phyloP scores from a whole-genome alignment of 306 rosid genomes.

The Hippophae rhamnoides region DNA sequence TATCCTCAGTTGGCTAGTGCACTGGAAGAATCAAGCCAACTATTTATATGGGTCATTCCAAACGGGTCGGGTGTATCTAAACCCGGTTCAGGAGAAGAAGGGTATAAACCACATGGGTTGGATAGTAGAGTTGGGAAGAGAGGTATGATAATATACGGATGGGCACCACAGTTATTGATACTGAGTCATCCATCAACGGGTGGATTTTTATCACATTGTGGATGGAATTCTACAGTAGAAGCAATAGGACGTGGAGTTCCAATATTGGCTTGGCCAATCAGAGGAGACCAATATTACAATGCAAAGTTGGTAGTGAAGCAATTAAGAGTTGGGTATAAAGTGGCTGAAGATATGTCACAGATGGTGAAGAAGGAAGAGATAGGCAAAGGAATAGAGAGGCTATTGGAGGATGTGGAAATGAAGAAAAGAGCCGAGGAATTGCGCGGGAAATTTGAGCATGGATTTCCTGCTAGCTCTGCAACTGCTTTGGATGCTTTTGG shows the following conservation, averaged over 20 bases:
- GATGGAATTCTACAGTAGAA: conserved; percentile 18
- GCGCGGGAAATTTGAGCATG: not conserved
- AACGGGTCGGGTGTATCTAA: not conserved
- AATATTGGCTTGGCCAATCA: conserved; percentile 22
- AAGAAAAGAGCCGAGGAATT: not conserved
- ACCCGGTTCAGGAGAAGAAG: not conserved
- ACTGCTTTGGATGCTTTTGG: conserved; percentile 14
- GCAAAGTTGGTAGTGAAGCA: conserved; percentile 13
- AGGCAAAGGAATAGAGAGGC: conserved; percentile 13
- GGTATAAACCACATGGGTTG: conserved; percentile 7
- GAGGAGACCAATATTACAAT: conserved; percentile 23
- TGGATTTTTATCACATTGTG: conserved; percentile 20
- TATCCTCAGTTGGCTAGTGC: conserved; percentile 10
- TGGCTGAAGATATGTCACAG: conserved; percentile 3
- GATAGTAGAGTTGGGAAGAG: conserved; percentile 1
- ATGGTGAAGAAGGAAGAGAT: conserved; percentile 12
- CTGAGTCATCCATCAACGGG: conserved; percentile 19
- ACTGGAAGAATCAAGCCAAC: conserved; percentile 9
- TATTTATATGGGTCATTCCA: conserved; percentile 17
- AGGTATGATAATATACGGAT: conserved; percentile 9
- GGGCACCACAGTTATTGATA: conserved; percentile 18
- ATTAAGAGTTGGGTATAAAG: conserved; percentile 12
- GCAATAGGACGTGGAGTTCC: conserved; percentile 21
- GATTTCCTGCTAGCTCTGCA: conserved; percentile 17
- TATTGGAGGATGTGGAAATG: conserved; percentile 16